A percentile compares a stretch with the other conserved stretches of the same genome.
Evolutionary conservation across 2,329 filamentous ascomycete species (phyloP).

Genomic region (Fusarium multiceps): DNA sequence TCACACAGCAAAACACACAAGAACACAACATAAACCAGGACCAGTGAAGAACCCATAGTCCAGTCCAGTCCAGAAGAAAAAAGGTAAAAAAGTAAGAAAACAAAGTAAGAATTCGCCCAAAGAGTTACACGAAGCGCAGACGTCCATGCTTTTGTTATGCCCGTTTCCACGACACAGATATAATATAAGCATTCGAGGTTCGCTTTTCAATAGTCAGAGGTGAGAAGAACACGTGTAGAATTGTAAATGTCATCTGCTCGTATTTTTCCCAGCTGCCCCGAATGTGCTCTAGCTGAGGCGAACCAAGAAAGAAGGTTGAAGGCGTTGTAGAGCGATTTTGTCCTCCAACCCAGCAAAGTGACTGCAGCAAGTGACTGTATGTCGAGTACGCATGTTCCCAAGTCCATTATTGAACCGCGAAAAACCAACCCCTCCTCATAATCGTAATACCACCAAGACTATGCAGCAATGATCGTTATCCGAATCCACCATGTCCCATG

Average conservation of each 20-base stretch:
- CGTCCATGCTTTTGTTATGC: constrained; percentile 35
- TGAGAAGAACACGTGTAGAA: constrained; percentile 26
- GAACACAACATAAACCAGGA: constrained; percentile 25
- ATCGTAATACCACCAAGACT: constrained; percentile 34
- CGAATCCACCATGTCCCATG: constrained; percentile 9
- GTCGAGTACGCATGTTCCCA: constrained; percentile 34
- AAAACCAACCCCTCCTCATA: constrained; percentile 37
- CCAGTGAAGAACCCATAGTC: constrained; percentile 22
- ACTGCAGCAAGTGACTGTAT: constrained; percentile 24
- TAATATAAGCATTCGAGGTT: constrained; percentile 21
- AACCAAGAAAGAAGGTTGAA: constrained; percentile 34
- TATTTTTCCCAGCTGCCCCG: constrained; percentile 14
- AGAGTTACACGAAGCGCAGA: constrained; percentile 45
- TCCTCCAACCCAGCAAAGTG: constrained; percentile 2
- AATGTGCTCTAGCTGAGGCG: constrained; percentile 31
- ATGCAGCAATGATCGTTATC: constrained; percentile 32
- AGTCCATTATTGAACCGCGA: constrained; percentile 40
- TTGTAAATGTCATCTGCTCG: constrained; percentile 31
- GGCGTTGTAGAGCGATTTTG: constrained; percentile 21
- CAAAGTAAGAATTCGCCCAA: constrained; percentile 34
- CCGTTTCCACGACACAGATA: constrained; percentile 15
- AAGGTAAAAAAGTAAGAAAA: constrained; percentile 25
- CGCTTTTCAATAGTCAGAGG: constrained; percentile 7
- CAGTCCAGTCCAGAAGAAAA: constrained; percentile 31
- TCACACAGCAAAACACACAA: constrained; percentile 22